A percentile compares a stretch with the other conserved stretches of the same genome.
Conservation (phyloP, 2,329 filamentous ascomycete species). For the Paraconiothyrium sp. region DNA sequence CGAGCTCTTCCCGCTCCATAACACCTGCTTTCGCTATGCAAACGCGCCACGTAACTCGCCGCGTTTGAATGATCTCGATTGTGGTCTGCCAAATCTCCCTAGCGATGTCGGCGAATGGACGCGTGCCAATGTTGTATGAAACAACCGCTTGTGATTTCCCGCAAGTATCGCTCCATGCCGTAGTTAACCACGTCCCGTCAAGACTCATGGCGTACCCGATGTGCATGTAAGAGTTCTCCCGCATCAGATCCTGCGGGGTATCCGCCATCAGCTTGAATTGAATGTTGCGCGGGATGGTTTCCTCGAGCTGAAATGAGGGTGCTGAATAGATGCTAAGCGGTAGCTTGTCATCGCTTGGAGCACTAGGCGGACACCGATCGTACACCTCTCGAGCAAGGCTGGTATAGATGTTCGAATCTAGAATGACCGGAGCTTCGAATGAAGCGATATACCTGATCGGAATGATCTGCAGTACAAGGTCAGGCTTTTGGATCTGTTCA, state of each 20-base stretch:
- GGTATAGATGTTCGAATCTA: constrained; percentile 67
- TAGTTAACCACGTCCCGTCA: constrained; percentile 80
- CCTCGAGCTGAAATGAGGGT: constrained; percentile 77
- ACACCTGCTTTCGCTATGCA: constrained; percentile 76
- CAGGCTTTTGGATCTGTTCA: constrained; percentile 51
- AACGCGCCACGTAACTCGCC: constrained; percentile 79
- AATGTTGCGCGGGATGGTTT: constrained; percentile 73
- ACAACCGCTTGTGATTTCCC: constrained; percentile 77
- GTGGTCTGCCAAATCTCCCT: constrained; percentile 83
- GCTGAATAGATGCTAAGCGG: constrained; percentile 66
- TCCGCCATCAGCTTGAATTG: constrained; percentile 76
- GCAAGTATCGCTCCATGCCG: constrained; percentile 81
- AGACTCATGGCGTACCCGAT: constrained; percentile 79
- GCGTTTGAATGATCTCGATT: constrained; percentile 73
- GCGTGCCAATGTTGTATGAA: constrained; percentile 75
- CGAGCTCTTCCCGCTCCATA: constrained; percentile 73
- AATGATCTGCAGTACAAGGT: constrained; percentile 81
- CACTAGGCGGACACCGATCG: constrained; percentile 71
- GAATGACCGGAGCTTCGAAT: constrained; percentile 69
- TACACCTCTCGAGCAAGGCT: constrained; percentile 78
- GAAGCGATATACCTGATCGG: constrained; percentile 74
- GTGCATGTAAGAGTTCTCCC: constrained; percentile 83
- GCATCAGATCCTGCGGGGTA: constrained; percentile 76
- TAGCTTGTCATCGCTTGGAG: constrained; percentile 42
- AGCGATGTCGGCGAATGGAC: constrained; percentile 71